Percentiles rank a stretch among this genome's conserved stretches.
Conservation (phyloP, 345 rosid genomes). For the Sonneratia alba region DNA sequence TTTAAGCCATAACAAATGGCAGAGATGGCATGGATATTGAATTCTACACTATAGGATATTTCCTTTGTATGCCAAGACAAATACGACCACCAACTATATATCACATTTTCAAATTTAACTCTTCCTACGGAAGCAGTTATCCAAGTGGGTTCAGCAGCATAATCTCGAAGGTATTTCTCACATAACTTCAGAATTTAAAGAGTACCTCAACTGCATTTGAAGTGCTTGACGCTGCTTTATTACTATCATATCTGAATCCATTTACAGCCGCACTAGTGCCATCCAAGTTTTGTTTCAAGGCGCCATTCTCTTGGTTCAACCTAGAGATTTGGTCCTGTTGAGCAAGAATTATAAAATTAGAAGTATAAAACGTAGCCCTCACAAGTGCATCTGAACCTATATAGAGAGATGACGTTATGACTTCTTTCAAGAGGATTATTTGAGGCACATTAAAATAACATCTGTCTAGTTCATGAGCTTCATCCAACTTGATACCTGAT, state of each 20-base stretch:
- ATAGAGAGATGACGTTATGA: background rate
- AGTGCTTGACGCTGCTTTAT: conserved; percentile 31
- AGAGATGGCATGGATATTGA: background rate
- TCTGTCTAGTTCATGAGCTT: background rate
- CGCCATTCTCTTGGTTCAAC: conserved; percentile 77
- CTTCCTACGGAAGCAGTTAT: no score
- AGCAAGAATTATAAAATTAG: background rate
- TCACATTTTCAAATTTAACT: no score
- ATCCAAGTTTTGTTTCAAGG: conserved; percentile 58
- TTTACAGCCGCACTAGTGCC: conserved; percentile 42
- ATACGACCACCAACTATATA: no score
- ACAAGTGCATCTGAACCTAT: background rate
- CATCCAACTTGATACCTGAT: background rate
- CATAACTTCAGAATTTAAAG: background rate
- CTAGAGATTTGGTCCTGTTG: conserved; percentile 64
- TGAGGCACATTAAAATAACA: background rate
- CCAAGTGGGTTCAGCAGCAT: no score
- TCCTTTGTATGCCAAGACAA: no score
- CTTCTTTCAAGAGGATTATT: background rate
- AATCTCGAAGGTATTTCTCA: no score
- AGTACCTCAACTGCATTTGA: conserved; percentile 29
- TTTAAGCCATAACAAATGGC: background rate
- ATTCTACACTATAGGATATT: background rate
- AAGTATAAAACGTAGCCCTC: background rate
- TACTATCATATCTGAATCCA: conserved; percentile 38